Percentiles rank a stretch among this genome's conserved stretches.
Evolutionary conservation across 2,329 filamentous ascomycete species (phyloP).

Genomic region (Paradendryphiella salina): DNA sequence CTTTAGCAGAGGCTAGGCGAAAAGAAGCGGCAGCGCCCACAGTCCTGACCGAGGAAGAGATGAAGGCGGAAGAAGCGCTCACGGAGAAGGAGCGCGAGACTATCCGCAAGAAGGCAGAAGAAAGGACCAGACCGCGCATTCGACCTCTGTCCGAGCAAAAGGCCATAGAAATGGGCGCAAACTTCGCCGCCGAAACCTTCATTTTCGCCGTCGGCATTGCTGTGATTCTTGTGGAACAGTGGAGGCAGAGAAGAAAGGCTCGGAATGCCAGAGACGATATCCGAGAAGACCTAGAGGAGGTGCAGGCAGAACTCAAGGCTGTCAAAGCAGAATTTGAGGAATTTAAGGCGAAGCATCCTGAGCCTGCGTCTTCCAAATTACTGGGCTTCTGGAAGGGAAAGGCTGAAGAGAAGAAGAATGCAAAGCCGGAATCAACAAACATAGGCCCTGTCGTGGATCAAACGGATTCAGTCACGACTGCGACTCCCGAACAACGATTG

Average conservation of each 20-base stretch:
- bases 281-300: slow-evolving; percentile 59
- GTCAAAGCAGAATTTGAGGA: slow-evolving; percentile 49
- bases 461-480: neutral
- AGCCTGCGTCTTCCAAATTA: slow-evolving; percentile 31
- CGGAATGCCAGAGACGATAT: slow-evolving; percentile 63
- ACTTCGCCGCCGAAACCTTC: slow-evolving; percentile 69
- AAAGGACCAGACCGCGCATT: slow-evolving; percentile 57
- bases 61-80: slow-evolving; percentile 59
- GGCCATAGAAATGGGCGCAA: slow-evolving; percentile 69
- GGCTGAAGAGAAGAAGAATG: slow-evolving; percentile 22
- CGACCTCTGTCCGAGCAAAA: slow-evolving; percentile 67
- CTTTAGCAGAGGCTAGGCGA: slow-evolving; percentile 59
- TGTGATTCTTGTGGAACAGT: slow-evolving; percentile 65
- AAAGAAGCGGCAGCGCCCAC: slow-evolving; percentile 58
- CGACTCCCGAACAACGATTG: neutral
- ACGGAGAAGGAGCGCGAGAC: slow-evolving; percentile 54
- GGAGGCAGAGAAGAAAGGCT: slow-evolving; percentile 64
- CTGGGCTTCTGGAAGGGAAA: slow-evolving; percentile 39
- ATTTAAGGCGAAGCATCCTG: slow-evolving; percentile 43
- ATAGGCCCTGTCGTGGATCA: neutral
- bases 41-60: slow-evolving; percentile 64
- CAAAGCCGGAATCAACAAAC: slow-evolving; percentile 9
- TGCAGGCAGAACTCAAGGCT: slow-evolving; percentile 55
- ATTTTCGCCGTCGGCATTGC: slow-evolving; percentile 66
- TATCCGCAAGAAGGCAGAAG: slow-evolving; percentile 50